Evolutionary conservation across 106 monocot species (phyloP), one percentile per base, ranked within the genome.

Genomic region (Allium cepa): DNA sequence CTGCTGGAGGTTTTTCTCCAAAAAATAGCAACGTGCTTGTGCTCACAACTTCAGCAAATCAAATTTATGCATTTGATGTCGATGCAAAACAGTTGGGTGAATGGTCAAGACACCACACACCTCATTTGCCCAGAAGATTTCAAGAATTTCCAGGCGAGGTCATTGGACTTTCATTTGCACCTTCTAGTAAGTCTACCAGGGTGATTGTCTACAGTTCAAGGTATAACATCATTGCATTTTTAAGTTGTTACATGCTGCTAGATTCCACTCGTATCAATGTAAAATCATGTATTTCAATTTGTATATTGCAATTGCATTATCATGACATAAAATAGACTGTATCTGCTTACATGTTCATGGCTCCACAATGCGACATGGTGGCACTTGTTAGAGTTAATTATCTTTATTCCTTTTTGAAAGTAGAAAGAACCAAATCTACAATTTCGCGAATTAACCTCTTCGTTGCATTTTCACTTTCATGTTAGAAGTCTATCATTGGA

Each of bases 141-240:
- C 97, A 81, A 50, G 97, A 99, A 56, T 99, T 99, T 68, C 97
- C 97, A 13, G 97, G 97, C 10, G 89, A 99, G 68, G 82, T 93
- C 65, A 79, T 92, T 71, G 97, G 92, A 17, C 74, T 99, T 17
- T 80, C 89, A 45, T 99, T 99, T 83, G 84, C 89, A 26, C 90
- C 88, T 18, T 84, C 75, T 15, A 72, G 36, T n/a, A 73, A 57
- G 18, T 89, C 95, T 66, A 78, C 97, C 49, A 89, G 83, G 10
- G 97, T 83, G 53, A 82, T 99, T 49, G 71, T 99, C 26, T 99
- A 93, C 74, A 99, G 97, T 69, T 49, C 97, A 67, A 92, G 97
- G 97, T 97, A 79, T 46, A 26, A 22, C 0, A 27, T 56, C 22
- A 11, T 67, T 67, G 16, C 17, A 16, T 53, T 16, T 26, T 65